A percentile compares a stretch with the other conserved stretches of the same genome.
Conservation (phyloP, 208 protist genomes). For the Leishmania guyanensis region DNA sequence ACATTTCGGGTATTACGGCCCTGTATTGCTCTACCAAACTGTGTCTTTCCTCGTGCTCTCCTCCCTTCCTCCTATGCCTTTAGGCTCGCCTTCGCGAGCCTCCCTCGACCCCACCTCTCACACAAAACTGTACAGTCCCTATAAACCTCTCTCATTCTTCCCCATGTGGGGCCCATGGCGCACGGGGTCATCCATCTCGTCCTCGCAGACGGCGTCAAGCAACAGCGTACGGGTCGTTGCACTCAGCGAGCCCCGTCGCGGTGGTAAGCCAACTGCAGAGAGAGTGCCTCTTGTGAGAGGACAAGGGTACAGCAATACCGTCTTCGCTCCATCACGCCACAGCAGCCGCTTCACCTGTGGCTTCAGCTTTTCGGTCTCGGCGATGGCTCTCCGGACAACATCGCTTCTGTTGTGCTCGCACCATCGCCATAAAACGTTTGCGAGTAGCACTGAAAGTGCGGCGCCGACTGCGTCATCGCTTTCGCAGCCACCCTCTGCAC, state of each 20-base stretch:
- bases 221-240: neutral
- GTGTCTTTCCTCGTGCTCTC: neutral
- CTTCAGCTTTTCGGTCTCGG: neutral
- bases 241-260: neutral
- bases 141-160: conserved; percentile 6
- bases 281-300: neutral
- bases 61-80: neutral
- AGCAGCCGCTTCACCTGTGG: neutral
- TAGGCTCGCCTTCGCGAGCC: neutral
- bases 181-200: neutral
- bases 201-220: neutral
- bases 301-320: neutral
- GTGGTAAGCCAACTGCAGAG: neutral
- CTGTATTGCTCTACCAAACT: neutral
- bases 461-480: neutral
- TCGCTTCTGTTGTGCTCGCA: conserved; percentile 4
- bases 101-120: neutral
- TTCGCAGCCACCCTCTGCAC: neutral
- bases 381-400: neutral
- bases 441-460: neutral
- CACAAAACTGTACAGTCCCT: neutral
- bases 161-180: conserved; percentile 2
- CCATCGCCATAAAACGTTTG: neutral
- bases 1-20: neutral
- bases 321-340: neutral